Evolutionary conservation across 345 rosid species (phyloP).

Genomic region (Bretschneidera sinensis): DNA sequence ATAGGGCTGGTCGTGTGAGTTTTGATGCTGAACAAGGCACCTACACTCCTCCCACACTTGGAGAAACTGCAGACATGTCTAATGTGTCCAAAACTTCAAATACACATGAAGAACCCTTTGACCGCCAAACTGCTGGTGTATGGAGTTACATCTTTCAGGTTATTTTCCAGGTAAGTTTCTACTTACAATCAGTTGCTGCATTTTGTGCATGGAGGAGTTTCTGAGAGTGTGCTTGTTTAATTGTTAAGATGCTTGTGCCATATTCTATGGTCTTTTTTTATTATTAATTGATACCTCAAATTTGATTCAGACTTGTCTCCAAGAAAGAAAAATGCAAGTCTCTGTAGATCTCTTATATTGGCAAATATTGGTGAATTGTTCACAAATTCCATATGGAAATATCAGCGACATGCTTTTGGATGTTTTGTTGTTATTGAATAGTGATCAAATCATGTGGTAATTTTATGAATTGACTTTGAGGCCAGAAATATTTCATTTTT

Average conservation of each 20-base stretch:
- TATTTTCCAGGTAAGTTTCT: slow-evolving; percentile 53
- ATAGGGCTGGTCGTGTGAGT: slow-evolving; percentile 13
- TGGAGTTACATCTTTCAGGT: slow-evolving; percentile 62
- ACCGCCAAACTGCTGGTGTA: slow-evolving; percentile 31
- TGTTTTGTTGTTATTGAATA: background rate
- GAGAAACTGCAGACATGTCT: slow-evolving; percentile 24
- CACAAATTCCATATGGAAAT: background rate
- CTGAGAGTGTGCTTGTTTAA: no score
- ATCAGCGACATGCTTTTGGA: background rate
- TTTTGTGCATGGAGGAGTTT: no score
- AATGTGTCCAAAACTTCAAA: slow-evolving; percentile 29
- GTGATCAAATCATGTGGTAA: background rate
- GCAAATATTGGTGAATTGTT: background rate
- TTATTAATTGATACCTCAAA: no score
- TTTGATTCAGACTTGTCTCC: no score
- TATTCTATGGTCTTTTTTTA: no score
- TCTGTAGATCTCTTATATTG: no score
- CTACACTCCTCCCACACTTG: slow-evolving; percentile 40
- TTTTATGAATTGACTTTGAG: no score
- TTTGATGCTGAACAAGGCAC: slow-evolving; percentile 47
- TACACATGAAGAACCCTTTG: slow-evolving; percentile 22
- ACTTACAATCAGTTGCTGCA: no score
- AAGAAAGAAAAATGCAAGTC: no score
- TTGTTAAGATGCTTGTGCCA: no score
- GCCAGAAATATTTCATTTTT: no score